Percentiles rank a stretch among this genome's conserved stretches.
These are phyloP conservation scores for Penicillium verrucosum DNA, from an alignment of 2,329 filamentous ascomycete species.

Conservation along the genomic window DNA sequence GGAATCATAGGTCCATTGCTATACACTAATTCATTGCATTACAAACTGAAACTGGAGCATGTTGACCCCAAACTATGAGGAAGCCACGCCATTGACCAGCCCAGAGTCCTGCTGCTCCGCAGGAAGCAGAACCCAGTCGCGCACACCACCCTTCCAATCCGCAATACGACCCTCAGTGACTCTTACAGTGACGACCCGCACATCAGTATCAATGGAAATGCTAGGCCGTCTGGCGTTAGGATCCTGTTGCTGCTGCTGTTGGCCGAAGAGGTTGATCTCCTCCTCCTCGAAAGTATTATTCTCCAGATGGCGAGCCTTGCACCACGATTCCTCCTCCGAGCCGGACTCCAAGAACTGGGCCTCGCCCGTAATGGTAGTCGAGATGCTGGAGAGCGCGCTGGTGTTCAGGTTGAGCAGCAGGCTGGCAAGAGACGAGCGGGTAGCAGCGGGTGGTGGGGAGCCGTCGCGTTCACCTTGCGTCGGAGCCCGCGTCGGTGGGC, in stretches of 20 bases:
- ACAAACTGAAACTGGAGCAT: background rate
- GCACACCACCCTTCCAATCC: slow-evolving; percentile 91
- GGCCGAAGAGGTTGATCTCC: slow-evolving; percentile 45
- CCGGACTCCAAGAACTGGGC: slow-evolving; percentile 70
- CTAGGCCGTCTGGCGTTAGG: slow-evolving; percentile 36
- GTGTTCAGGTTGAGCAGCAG: slow-evolving; percentile 90
- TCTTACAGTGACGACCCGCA: slow-evolving; percentile 79
- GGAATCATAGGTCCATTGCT: background rate
- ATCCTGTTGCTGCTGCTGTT: slow-evolving; percentile 31
- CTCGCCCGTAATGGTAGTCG: slow-evolving; percentile 87
- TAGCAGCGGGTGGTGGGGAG: slow-evolving; percentile 60
- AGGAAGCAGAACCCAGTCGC: slow-evolving; percentile 63
- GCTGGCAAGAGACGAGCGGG: slow-evolving; percentile 71
- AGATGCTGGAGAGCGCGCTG: slow-evolving; percentile 80
- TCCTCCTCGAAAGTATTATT: slow-evolving; percentile 82
- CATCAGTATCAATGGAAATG: slow-evolving; percentile 73
- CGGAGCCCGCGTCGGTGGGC: slow-evolving; percentile 69
- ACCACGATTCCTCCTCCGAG: slow-evolving; percentile 80
- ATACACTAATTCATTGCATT: background rate
- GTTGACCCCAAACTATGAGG: slow-evolving; percentile 11
- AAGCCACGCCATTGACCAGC: slow-evolving; percentile 31
- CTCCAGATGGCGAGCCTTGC: slow-evolving; percentile 76
- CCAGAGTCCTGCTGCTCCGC: slow-evolving; percentile 25
- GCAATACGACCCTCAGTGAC: slow-evolving; percentile 83
- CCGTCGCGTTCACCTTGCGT: slow-evolving; percentile 56